Evolutionary conservation across 371 early-diverging fungal species (phyloP).

Genomic region (Mucor circinelloides): DNA sequence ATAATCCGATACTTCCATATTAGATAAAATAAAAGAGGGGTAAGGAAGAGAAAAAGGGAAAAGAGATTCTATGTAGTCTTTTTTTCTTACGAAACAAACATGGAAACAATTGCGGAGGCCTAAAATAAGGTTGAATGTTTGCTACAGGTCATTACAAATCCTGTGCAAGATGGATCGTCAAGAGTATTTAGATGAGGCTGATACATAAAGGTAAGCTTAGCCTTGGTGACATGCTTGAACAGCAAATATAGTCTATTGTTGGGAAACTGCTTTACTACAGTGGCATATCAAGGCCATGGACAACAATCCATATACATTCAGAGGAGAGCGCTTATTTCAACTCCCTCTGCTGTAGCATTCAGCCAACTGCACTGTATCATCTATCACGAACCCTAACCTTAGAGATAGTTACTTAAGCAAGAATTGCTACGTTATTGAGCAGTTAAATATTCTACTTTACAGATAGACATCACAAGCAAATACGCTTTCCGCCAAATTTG

Average conservation of each 20-base stretch:
- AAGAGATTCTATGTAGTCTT: background rate
- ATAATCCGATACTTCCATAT: conserved; percentile 65
- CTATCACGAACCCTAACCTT: no score
- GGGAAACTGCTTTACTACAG: background rate
- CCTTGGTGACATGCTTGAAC: no score
- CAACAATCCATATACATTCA: background rate
- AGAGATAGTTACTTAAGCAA: no score
- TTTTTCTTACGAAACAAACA: background rate
- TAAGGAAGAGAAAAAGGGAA: background rate
- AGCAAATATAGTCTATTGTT: no score
- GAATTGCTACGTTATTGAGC: no score
- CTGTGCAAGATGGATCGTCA: background rate
- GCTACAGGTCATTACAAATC: background rate
- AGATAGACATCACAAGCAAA: no score
- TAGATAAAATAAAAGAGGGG: background rate
- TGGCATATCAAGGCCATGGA: background rate
- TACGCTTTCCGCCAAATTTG: no score
- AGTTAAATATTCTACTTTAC: no score
- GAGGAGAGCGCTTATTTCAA: background rate
- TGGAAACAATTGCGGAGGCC: conserved; percentile 2
- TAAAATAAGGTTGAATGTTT: background rate
- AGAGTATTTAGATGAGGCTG: no score
- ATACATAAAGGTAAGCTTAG: no score
- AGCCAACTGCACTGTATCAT: no score
- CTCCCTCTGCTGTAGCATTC: background rate